A percentile compares a stretch with the other conserved stretches of the same genome.
phyloP scores from a whole-genome alignment of 1,284 basidiomycete species.

The Ganoderma lingzhi region DNA sequence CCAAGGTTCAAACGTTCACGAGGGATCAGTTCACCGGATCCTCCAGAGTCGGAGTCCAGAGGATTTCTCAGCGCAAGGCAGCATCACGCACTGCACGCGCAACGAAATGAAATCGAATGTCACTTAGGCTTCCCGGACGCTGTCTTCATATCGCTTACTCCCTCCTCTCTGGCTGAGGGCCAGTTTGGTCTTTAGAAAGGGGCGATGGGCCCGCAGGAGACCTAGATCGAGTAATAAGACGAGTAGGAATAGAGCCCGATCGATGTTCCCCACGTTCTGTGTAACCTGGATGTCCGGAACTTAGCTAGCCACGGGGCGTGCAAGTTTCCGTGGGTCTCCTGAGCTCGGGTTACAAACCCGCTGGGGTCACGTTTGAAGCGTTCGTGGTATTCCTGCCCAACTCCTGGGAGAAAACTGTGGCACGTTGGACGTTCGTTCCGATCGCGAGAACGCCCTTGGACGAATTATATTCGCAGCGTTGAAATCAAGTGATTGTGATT shows the following conservation, averaged over 20 bases:
- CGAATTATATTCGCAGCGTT: neutral
- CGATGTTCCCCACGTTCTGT: neutral
- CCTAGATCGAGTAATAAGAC: neutral
- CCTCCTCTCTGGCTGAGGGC: neutral
- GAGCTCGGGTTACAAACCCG: neutral
- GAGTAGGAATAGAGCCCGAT: neutral
- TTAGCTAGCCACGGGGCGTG: neutral
- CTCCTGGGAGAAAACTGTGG: neutral
- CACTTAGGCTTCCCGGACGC: neutral
- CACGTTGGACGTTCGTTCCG: neutral
- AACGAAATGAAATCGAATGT: neutral
- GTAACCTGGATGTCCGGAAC: neutral
- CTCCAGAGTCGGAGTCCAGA: neutral
- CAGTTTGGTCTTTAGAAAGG: neutral
- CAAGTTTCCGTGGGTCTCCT: neutral
- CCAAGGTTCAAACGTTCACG: neutral
- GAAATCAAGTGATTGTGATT: constrained; percentile 2
- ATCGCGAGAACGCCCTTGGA: neutral
- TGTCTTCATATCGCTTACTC: neutral
- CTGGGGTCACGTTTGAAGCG: neutral
- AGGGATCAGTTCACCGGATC: neutral
- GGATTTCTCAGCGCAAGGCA: neutral
- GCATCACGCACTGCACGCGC: neutral
- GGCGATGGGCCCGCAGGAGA: neutral
- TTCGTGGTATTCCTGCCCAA: neutral